Conservation (phyloP, 176 grass and related monocot species). For the Chrysopogon serrulatus region DNA sequence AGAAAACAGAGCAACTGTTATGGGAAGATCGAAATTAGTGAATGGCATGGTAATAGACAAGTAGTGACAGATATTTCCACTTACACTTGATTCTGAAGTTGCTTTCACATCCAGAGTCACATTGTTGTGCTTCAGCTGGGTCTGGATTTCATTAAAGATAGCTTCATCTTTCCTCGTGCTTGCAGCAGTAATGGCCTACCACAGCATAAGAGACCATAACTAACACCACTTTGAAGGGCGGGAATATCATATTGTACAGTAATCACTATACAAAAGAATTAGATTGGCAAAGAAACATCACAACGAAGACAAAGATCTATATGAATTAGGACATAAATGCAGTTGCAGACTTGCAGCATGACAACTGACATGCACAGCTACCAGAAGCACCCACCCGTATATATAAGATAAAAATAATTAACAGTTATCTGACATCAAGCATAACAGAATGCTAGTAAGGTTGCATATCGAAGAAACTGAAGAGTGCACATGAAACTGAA, state of each 20-base stretch:
- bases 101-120: conserved; percentile 66
- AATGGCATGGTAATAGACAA: background rate
- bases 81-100: conserved; percentile 69
- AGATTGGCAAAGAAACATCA: background rate
- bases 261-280: background rate
- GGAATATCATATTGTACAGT: background rate
- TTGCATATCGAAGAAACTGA: background rate
- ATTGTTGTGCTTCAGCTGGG: conserved; percentile 58
- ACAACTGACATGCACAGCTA: background rate
- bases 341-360: background rate
- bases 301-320: background rate
- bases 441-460: background rate
- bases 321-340: background rate
- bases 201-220: background rate
- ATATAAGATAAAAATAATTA: background rate
- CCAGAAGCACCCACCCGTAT: background rate
- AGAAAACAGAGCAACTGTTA: background rate
- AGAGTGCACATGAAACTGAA: background rate
- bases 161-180: conserved; percentile 62
- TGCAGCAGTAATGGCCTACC: conserved; percentile 53
- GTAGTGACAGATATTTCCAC: background rate
- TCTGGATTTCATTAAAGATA: conserved; percentile 57
- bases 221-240: background rate
- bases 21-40: background rate
- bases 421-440: background rate